phyloP scores from a whole-genome alignment of 371 early-diverging fungal genomes.

The Smittium mucronatum region DNA sequence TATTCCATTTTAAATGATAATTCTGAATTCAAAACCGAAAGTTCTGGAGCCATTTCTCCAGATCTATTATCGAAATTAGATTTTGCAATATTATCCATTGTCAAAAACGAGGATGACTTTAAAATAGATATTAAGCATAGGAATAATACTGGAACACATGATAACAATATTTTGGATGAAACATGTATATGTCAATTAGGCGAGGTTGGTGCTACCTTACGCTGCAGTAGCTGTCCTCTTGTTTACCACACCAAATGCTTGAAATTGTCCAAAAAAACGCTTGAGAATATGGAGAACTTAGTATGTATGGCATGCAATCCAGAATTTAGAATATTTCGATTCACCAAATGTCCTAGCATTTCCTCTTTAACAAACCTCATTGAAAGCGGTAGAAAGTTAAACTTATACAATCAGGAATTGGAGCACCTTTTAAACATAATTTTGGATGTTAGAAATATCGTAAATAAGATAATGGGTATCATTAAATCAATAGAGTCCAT shows the following conservation, averaged over 20 bases:
- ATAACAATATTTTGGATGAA: background rate
- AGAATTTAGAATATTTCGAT: constrained; percentile 28
- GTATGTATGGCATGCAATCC: constrained; percentile 56
- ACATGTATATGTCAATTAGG: constrained; percentile 49
- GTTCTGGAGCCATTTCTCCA: constrained; percentile 11
- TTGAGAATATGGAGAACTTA: constrained; percentile 39
- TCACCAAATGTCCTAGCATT: constrained; percentile 35
- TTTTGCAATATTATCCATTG: no score
- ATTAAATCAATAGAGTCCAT: background rate
- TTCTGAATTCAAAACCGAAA: constrained; percentile 13
- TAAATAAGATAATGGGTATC: background rate
- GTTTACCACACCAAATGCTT: constrained; percentile 70
- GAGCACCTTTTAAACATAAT: constrained; percentile 39
- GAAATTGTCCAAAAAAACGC: constrained; percentile 42
- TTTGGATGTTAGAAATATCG: constrained; percentile 19
- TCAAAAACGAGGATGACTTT: background rate
- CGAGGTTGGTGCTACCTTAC: constrained; percentile 56
- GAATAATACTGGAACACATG: background rate
- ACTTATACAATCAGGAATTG: constrained; percentile 40
- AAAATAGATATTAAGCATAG: background rate
- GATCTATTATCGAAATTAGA: background rate
- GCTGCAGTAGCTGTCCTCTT: constrained; percentile 64
- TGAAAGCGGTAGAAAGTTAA: constrained; percentile 34
- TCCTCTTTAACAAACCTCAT: constrained; percentile 35
- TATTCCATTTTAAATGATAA: background rate